Base-by-base conservation (phyloP, 2,329 filamentous ascomycete species). In the Talaromyces sp. region DNA sequence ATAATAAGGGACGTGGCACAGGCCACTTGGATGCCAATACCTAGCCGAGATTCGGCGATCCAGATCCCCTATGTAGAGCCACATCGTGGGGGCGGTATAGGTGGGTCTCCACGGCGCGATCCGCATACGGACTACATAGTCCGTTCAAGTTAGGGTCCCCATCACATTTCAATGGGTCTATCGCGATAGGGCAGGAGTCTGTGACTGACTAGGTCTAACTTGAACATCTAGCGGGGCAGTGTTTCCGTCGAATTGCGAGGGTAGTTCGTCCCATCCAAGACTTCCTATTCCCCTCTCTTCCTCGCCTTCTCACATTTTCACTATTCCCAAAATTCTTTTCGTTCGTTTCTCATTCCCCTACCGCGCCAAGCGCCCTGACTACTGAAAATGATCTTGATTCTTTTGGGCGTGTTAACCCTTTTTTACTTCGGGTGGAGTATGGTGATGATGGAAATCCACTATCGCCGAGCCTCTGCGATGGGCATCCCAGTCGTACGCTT, bases 381-480 rank as follows among this genome's bases (percentile, higher is more conserved):
- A 42, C 13, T 7, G 16, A 29, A 41, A 30, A 42, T 42, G 40
- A 16, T 42, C 22, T 27, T 42, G 40, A 24, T 42, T 6, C 27
- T 29, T 42, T 2, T 42, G 40, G 22, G 40, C 20, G 14, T 17
- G 24, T 10, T 42, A 17, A 22, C 24, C 22, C 40, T 42, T 16
- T 9, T 42, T 2, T 42, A 42, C 22, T 29, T 42, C 14, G 20
- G 5, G 3, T 42, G 40, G 40, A 42, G 40, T 27, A 27, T 42
- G 40, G 40, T 42, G 22, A 42, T 42, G 40, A 42, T 42, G 40
- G 40, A 42, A 11, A 42, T 42, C 6, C 22, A 42, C 13, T 42
- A 29, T 30, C 40, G 40, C 10, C 40, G 24, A 27, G 40, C 40
- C 1, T 42, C 40, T 11, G 40, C 13, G n/a, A 42, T 42, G 24